Conservation (phyloP, 2,329 filamentous ascomycete species). For the Diaporthe citrichinensis region DNA sequence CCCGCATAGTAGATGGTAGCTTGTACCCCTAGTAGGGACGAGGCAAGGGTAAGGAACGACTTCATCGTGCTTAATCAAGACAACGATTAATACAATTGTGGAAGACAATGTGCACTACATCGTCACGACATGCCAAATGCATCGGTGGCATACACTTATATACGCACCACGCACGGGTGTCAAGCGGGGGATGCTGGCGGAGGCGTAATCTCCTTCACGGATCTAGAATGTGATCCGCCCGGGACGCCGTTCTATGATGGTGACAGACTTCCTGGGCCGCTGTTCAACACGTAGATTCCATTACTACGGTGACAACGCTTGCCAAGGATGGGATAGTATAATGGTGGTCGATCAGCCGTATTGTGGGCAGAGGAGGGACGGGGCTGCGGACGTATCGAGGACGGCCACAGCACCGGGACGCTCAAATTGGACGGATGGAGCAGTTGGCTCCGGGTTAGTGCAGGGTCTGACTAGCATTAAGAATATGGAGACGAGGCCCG, state of each 20-base stretch:
- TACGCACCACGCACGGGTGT: not conserved
- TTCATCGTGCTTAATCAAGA: slow-evolving; percentile 45
- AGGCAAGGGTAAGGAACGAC: slow-evolving; percentile 41
- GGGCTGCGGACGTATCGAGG: not conserved
- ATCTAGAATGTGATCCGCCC: slow-evolving; percentile 2
- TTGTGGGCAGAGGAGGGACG: not conserved
- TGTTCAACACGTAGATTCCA: not conserved
- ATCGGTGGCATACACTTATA: slow-evolving; percentile 12
- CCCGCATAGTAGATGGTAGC: slow-evolving; percentile 64
- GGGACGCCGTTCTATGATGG: not conserved
- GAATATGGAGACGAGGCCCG: slow-evolving; percentile 21
- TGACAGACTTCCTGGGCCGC: not conserved
- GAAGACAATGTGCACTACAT: not conserved
- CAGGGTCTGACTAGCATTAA: slow-evolving; percentile 2
- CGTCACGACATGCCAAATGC: not conserved
- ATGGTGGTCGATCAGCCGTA: not conserved
- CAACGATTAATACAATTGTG: not conserved
- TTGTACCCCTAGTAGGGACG: slow-evolving; percentile 48
- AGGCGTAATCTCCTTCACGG: slow-evolving; percentile 11
- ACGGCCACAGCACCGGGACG: not conserved
- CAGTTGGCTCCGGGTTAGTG: slow-evolving; percentile 18
- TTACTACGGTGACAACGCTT: slow-evolving; percentile 2
- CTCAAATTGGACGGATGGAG: slow-evolving; percentile 10
- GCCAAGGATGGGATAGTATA: slow-evolving; percentile 14
- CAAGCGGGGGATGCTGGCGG: not conserved